Conservation (phyloP, 495 filamentous ascomycete genomes). For the Copromyces sp. region DNA sequence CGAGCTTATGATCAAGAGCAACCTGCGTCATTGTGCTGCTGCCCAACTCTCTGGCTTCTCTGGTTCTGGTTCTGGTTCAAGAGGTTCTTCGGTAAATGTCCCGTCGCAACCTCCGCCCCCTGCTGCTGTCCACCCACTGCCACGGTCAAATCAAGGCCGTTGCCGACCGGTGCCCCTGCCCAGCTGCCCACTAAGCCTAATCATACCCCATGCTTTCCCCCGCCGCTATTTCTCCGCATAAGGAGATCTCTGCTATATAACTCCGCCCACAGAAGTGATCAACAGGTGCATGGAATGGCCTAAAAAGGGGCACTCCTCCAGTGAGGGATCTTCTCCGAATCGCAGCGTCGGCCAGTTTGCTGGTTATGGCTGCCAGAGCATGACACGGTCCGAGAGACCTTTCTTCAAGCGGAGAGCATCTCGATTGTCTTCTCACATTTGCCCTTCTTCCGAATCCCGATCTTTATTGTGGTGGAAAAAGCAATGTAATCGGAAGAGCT, state of each 20-base stretch:
- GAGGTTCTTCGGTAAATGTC: background rate
- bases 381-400: background rate
- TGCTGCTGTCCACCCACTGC: background rate
- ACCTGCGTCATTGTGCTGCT: background rate
- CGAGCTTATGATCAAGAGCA: background rate
- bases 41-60: background rate
- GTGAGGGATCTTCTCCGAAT: background rate
- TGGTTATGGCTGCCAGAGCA: background rate
- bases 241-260: background rate
- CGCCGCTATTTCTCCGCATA: background rate
- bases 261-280: background rate
- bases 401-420: background rate
- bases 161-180: background rate
- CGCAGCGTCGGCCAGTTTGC: background rate
- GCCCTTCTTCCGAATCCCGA: background rate
- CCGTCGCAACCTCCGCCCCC: background rate
- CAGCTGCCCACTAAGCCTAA: background rate
- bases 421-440: background rate
- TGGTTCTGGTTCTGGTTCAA: background rate
- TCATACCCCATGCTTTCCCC: background rate
- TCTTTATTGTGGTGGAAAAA: background rate
- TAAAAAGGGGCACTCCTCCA: background rate
- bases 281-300: background rate
- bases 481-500: background rate
- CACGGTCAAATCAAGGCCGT: background rate